Percentiles rank a stretch among this genome's conserved stretches.
Evolutionary conservation across 1,284 basidiomycete genomes (phyloP).

Genomic region (Ceratobasidium sp.): DNA sequence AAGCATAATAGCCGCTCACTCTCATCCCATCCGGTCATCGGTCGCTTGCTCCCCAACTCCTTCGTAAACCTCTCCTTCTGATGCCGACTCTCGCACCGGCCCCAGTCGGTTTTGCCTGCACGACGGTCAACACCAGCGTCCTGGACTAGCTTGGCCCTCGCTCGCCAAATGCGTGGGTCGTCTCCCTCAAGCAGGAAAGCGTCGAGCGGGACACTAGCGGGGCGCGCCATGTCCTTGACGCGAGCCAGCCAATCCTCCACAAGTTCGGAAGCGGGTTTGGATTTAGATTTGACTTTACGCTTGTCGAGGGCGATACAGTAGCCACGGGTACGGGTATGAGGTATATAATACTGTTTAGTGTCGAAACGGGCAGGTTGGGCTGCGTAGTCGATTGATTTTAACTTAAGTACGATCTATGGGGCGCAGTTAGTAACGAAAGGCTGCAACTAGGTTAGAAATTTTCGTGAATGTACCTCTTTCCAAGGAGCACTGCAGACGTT

Average conservation of each 20-base stretch:
- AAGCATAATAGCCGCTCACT: conserved; percentile 58
- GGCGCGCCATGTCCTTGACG: conserved; percentile 77
- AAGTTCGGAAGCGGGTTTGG: conserved; percentile 64
- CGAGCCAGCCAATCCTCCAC: conserved; percentile 77
- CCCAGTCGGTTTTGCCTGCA: conserved; percentile 87
- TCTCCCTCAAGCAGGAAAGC: conserved; percentile 91
- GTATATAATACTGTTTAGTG: conserved; percentile 94
- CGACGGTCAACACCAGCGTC: conserved; percentile 71
- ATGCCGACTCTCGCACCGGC: conserved; percentile 91
- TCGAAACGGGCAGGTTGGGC: conserved; percentile 81
- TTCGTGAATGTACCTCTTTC: conserved; percentile 69
- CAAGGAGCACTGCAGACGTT: conserved; percentile 95
- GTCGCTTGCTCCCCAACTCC: conserved; percentile 81
- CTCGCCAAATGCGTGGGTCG: conserved; percentile 90
- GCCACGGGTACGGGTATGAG: conserved; percentile 90
- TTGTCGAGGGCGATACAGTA: conserved; percentile 82
- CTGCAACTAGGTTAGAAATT: background rate
- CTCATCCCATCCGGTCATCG: conserved; percentile 94
- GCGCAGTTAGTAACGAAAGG: conserved; percentile 60
- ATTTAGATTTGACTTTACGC: conserved; percentile 36
- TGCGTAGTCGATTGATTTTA: conserved; percentile 70
- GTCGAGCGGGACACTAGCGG: conserved; percentile 89
- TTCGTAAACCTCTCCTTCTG: conserved; percentile 89
- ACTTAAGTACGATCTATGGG: conserved; percentile 64
- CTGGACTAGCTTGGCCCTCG: conserved; percentile 82